Percentiles rank a stretch among this genome's conserved stretches.
phyloP scores from a whole-genome alignment of 495 filamentous ascomycete genomes.

The Penicillium silybi region DNA sequence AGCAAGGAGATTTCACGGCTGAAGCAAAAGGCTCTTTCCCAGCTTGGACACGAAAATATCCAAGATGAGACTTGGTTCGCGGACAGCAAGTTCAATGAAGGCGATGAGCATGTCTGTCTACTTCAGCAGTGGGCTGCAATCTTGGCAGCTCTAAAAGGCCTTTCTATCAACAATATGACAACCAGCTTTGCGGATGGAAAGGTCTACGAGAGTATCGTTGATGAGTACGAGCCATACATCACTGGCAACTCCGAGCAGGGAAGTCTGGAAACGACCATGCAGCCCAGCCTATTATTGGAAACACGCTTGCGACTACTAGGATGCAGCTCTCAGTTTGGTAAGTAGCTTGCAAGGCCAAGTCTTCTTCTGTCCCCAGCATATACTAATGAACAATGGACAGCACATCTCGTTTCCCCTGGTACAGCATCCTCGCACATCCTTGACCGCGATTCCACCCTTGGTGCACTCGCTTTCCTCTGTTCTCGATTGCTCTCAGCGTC shows the following conservation, averaged over 20 bases:
- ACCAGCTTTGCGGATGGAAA: constrained; percentile 57
- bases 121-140: constrained; percentile 54
- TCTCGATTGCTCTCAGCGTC: constrained; percentile 56
- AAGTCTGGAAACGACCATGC: not conserved
- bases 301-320: constrained; percentile 31
- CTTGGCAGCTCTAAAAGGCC: constrained; percentile 43
- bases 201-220: constrained; percentile 55
- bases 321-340: constrained; percentile 46
- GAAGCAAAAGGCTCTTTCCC: constrained; percentile 22
- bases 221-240: constrained; percentile 51
- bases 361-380: not conserved
- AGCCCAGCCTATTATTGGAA: constrained; percentile 12
- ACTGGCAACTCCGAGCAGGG: not conserved
- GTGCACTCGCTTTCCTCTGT: constrained; percentile 58
- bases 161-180: constrained; percentile 53
- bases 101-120: constrained; percentile 33
- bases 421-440: constrained; percentile 36
- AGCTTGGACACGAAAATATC: constrained; percentile 17
- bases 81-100: constrained; percentile 16
- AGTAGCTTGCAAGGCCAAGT: constrained; percentile 3
- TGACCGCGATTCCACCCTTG: constrained; percentile 49
- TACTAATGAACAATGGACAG: constrained; percentile 17
- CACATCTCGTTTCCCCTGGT: constrained; percentile 30
- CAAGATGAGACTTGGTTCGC: constrained; percentile 13
- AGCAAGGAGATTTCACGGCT: constrained; percentile 48